phyloP scores from a whole-genome alignment of 2,329 filamentous ascomycete genomes.

The Penicillium psychrosexuale region DNA sequence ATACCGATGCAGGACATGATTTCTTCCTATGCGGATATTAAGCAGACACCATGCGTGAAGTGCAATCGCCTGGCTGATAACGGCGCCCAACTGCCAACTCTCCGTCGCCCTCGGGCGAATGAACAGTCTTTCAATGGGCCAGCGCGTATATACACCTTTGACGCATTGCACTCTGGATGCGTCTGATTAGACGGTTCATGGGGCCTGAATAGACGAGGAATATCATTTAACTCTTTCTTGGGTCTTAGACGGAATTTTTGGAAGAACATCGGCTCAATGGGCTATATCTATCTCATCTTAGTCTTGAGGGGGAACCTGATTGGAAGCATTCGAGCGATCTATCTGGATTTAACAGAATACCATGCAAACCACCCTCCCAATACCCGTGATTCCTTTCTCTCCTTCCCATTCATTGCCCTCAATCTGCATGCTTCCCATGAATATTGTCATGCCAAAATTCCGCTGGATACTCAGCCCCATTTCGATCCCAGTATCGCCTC shows the following conservation, averaged over 20 bases:
- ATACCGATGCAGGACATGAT: constrained; percentile 39
- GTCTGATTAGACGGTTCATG: constrained; percentile 10
- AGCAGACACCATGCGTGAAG: constrained; percentile 38
- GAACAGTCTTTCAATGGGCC: constrained; percentile 17
- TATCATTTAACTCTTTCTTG: not conserved
- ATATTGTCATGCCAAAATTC: constrained; percentile 24
- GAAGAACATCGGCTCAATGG: not conserved
- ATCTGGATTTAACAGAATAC: not conserved
- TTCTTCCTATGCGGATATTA: constrained; percentile 42
- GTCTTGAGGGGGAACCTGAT: not conserved
- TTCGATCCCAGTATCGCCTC: constrained; percentile 24
- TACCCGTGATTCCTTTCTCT: not conserved
- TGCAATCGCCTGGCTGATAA: constrained; percentile 40
- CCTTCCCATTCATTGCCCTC: not conserved
- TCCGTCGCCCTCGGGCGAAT: constrained; percentile 30
- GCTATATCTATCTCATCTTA: not conserved
- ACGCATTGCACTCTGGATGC: constrained; percentile 37
- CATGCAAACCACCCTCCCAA: not conserved
- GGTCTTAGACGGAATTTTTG: not conserved
- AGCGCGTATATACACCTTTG: constrained; percentile 26
- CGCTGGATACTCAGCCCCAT: constrained; percentile 21
- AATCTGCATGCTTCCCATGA: constrained; percentile 20
- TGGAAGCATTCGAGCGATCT: not conserved
- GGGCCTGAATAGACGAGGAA: too few species aligned
- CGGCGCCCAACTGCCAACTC: constrained; percentile 39